phyloP scores from a whole-genome alignment of 177 flowering plant species.

The Telopea speciosissima region DNA sequence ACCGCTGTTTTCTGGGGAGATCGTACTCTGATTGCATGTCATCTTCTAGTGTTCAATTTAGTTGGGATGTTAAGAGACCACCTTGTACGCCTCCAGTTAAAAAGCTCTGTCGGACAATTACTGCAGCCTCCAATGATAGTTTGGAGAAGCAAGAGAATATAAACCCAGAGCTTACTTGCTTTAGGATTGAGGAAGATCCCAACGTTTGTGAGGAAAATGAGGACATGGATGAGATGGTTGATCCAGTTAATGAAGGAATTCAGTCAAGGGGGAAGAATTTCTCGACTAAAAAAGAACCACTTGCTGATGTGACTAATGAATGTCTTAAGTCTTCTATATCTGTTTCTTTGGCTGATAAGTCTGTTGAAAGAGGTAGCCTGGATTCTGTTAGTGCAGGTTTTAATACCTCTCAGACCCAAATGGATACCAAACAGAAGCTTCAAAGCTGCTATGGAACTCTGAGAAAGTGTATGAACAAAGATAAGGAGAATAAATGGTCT shows the following conservation, averaged over 20 bases:
- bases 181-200: constrained; percentile 62
- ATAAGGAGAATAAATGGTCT: constrained; percentile 38
- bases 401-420: constrained; percentile 24
- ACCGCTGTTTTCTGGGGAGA: constrained; percentile 16
- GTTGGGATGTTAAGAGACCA: constrained; percentile 26
- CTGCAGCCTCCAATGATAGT: constrained; percentile 33
- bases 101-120: constrained; percentile 43
- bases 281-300: constrained; percentile 37
- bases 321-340: constrained; percentile 17
- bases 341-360: constrained; percentile 24
- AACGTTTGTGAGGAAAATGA: constrained; percentile 53
- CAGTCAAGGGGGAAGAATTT: constrained; percentile 10
- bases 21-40: constrained; percentile 39
- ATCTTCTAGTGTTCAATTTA: constrained; percentile 26
- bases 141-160: constrained; percentile 14
- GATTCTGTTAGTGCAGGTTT: constrained; percentile 36
- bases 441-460: constrained; percentile 21
- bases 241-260: constrained; percentile 22
- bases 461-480: constrained; percentile 21
- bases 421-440: constrained; percentile 21
- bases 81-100: constrained; percentile 49
- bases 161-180: constrained; percentile 64
- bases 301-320: constrained; percentile 32
- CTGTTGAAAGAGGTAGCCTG: constrained; percentile 32
- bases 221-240: constrained; percentile 29